Evolutionary conservation across 768 basidiomycete genomes (phyloP).

Genomic region (Psilocybe subaeruginosa): DNA sequence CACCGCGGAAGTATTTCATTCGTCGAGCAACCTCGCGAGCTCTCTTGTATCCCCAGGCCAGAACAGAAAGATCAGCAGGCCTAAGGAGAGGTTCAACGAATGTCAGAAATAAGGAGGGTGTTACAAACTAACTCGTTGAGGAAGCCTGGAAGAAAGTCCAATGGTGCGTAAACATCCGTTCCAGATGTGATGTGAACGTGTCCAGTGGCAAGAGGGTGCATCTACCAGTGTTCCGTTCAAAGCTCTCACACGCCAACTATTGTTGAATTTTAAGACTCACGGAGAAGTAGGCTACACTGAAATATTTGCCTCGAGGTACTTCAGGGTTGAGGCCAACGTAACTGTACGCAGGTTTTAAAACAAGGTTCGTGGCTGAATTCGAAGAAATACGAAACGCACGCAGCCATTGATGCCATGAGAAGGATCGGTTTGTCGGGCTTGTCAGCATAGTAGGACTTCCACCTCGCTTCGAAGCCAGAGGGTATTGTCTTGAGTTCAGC

Average conservation of each 20-base stretch:
- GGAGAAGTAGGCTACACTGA: slow-evolving; percentile 30
- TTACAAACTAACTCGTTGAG: slow-evolving; percentile 32
- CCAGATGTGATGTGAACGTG: slow-evolving; percentile 40
- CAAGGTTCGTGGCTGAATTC: background rate
- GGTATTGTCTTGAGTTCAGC: slow-evolving; percentile 54
- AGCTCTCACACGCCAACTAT: background rate
- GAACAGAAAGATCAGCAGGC: slow-evolving; percentile 44
- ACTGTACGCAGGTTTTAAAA: slow-evolving; percentile 13
- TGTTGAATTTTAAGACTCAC: slow-evolving; percentile 24
- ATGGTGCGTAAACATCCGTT: slow-evolving; percentile 28
- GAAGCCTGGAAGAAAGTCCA: slow-evolving; percentile 29
- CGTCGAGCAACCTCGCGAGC: slow-evolving; percentile 56
- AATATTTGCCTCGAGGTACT: slow-evolving; percentile 24
- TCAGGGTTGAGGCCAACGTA: slow-evolving; percentile 19
- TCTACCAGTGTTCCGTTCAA: slow-evolving; percentile 14
- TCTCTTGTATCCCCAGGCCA: slow-evolving; percentile 58
- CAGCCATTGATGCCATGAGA: slow-evolving; percentile 41
- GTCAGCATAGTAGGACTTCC: slow-evolving; percentile 52
- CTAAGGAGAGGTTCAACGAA: background rate
- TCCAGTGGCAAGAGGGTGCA: slow-evolving; percentile 40
- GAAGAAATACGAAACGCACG: slow-evolving; percentile 30
- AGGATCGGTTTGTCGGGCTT: slow-evolving; percentile 60
- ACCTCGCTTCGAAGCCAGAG: slow-evolving; percentile 47
- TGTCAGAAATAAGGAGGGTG: background rate
- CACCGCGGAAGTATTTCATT: slow-evolving; percentile 49